Conservation (phyloP, 2,329 filamentous ascomycete species). For the Exophiala calicioides region DNA sequence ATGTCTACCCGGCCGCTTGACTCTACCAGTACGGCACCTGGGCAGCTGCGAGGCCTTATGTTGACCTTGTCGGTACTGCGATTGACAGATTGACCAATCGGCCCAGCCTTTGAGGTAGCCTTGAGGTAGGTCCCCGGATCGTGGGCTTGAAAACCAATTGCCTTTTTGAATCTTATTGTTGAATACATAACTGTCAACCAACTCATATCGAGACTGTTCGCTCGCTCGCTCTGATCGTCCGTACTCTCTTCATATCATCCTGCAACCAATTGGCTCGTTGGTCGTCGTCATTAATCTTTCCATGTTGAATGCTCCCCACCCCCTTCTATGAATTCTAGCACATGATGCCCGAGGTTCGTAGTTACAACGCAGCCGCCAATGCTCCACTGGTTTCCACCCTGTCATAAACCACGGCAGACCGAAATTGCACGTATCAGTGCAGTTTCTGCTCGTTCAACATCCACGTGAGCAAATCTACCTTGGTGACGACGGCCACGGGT, state of each 20-base stretch:
- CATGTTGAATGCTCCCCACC: background rate
- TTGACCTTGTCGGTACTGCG: background rate
- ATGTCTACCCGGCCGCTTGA: slow-evolving; percentile 3
- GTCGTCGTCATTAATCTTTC: background rate
- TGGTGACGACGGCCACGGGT: slow-evolving; percentile 83
- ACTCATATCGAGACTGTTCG: background rate
- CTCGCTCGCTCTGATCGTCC: background rate
- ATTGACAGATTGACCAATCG: no score
- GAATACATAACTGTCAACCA: background rate
- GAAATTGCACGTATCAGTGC: slow-evolving; percentile 1
- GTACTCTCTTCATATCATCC: background rate
- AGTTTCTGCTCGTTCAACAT: slow-evolving; percentile 68
- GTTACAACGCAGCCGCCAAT: no score
- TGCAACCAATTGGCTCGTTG: background rate
- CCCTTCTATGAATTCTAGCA: background rate
- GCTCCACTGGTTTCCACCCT: no score
- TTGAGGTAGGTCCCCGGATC: slow-evolving; percentile 1
- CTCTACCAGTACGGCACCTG: background rate
- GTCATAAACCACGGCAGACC: no score
- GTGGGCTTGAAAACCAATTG: no score
- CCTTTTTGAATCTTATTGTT: no score
- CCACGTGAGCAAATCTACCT: slow-evolving; percentile 92
- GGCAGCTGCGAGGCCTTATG: slow-evolving; percentile 10
- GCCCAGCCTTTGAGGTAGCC: background rate
- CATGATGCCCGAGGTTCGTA: no score